A percentile compares a stretch with the other conserved stretches of the same genome.
These are phyloP conservation scores for Leishmania braziliensis DNA, from an alignment of 208 protist genomes.

Conservation along the genomic window DNA sequence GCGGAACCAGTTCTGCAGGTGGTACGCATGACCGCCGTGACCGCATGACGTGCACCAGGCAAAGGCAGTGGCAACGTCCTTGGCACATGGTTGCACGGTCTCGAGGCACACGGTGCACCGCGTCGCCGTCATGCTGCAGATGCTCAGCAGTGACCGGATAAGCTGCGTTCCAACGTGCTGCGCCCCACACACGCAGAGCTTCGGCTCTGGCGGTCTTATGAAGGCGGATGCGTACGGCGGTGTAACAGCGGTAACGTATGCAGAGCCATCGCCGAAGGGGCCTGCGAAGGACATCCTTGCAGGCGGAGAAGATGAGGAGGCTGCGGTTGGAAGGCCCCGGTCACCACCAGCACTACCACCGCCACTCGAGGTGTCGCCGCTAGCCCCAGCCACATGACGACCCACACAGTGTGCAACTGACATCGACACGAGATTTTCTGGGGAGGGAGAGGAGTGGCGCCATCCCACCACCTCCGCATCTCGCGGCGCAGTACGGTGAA, in stretches of 20 bases:
- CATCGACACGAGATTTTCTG: constrained; percentile 1
- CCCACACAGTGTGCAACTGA: background rate
- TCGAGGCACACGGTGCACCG: constrained; percentile 68
- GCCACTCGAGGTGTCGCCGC: background rate
- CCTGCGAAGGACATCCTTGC: background rate
- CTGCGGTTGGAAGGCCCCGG: background rate
- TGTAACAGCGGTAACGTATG: background rate
- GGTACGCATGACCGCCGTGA: constrained; percentile 83
- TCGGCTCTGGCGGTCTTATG: constrained; percentile 1
- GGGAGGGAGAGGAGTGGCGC: background rate
- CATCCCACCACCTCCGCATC: background rate
- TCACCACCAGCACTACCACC: background rate
- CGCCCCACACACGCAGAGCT: constrained; percentile 34
- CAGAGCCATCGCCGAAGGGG: background rate
- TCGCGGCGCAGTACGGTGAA: background rate
- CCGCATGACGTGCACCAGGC: constrained; percentile 81
- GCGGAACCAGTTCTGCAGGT: constrained; percentile 82
- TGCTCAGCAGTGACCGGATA: constrained; percentile 26
- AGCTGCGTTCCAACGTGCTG: constrained; percentile 34
- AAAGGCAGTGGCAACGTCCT: constrained; percentile 36
- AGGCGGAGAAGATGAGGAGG: background rate
- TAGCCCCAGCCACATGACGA: background rate
- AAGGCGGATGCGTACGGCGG: background rate
- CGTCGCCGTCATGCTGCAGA: constrained; percentile 25
- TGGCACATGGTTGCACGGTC: constrained; percentile 30